Evolutionary conservation across 768 basidiomycete species (phyloP), one percentile per base, ranked within the genome.

Genomic region (Rhizopogon vesiculosus): DNA sequence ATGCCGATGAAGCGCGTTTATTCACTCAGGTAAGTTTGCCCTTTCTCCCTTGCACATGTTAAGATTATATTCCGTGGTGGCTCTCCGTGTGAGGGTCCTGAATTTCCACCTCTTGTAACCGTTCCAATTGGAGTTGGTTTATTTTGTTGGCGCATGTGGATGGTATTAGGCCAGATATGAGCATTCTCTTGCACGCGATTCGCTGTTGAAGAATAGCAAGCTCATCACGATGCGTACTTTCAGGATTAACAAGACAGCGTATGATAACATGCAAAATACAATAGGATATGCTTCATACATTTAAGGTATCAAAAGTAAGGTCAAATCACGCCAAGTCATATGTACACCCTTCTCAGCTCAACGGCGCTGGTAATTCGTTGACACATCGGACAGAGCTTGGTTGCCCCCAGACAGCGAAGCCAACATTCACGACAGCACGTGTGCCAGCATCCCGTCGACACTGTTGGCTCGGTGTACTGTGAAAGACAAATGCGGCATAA

Each of bases 111-210:
- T 64, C 16, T 63, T 72, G 78, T 87, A 86, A 78, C 83, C 80
- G 72, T 64, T 45, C 62, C 59, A 62, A 55, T 31, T 45, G 53
- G 64, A 58, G 60, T 75, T 73, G 82, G 84, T 86, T 85, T 83
- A 76, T 65, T 59, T 56, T 31, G 56, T 62, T 53, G 48, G 61
- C 59, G 63, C 22, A 61, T 88, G 89, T 76, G 69, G 89, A 91
- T 67, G 71, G 65, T 79, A 80, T 79, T 77, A 91, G 90, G 90
- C 90, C 90, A 92, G 90, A 91, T 90, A 86, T 92, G 89, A 92
- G 73, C 74, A 42, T 64, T 57, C 54, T 38, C 56, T 56, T 42
- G 57, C 51, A 58, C 56, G 35, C 15, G 9, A 15, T 5, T 25
- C 19, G 25, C 15, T 49, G 16, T 25, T 16, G 15, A 22, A 38